Evolutionary conservation across 495 filamentous ascomycete genomes (phyloP).

Genomic region (Penicillium malachiteum): DNA sequence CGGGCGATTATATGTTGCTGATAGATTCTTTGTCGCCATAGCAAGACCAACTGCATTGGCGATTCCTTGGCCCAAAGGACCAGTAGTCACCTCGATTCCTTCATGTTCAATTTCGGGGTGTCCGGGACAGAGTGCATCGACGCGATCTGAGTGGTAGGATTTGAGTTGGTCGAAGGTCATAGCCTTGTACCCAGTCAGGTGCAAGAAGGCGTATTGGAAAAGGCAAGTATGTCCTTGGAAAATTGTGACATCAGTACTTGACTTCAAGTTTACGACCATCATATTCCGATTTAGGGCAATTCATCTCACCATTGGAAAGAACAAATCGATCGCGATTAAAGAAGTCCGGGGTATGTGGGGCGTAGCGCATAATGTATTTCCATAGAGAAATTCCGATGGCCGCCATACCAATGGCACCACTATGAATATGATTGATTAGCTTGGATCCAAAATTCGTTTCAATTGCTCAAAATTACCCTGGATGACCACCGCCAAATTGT

Average conservation of each 20-base stretch:
- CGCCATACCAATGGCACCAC: constrained; percentile 85
- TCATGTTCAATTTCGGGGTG: constrained; percentile 63
- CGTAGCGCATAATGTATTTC: constrained; percentile 90
- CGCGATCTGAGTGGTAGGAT: constrained; percentile 55
- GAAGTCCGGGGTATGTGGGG: constrained; percentile 89
- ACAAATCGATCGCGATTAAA: constrained; percentile 90
- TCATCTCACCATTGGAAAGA: constrained; percentile 55
- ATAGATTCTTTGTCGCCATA: constrained; percentile 54
- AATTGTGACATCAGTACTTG: background rate
- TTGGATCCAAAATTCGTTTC: background rate
- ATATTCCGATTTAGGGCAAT: background rate
- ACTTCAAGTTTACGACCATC: background rate
- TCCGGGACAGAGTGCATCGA: constrained; percentile 54
- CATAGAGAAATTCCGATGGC: constrained; percentile 85
- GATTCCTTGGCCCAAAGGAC: constrained; percentile 57
- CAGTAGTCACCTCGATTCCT: constrained; percentile 62
- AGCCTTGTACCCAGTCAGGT: constrained; percentile 56
- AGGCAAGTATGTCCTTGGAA: constrained; percentile 54
- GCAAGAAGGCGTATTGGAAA: constrained; percentile 58
- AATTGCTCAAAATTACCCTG: constrained; percentile 38
- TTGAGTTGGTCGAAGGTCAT: constrained; percentile 62
- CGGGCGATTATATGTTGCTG: constrained; percentile 48
- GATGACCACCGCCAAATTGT: constrained; percentile 59
- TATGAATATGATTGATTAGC: constrained; percentile 1
- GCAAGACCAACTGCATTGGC: constrained; percentile 58